A percentile compares a stretch with the other conserved stretches of the same genome.
Conservation (phyloP, 306 rosid genomes). For the Glycyrrhiza uralensis region DNA sequence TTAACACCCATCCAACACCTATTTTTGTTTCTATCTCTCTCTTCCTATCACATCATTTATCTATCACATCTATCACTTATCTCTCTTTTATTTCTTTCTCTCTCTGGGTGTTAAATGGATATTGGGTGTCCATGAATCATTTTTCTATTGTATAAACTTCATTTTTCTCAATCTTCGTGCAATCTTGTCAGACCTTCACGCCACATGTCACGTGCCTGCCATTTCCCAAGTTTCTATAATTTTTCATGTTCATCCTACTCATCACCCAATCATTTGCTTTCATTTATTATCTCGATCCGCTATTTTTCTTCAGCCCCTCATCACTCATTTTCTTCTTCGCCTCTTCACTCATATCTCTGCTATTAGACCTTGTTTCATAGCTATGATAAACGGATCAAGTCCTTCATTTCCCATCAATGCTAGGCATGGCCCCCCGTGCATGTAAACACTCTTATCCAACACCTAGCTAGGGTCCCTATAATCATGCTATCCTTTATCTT, state of each 20-base stretch:
- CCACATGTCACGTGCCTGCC: background rate
- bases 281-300: slow-evolving; percentile 10
- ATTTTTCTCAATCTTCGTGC: background rate
- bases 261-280: slow-evolving; percentile 17
- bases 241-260: background rate
- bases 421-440: background rate
- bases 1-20: no score
- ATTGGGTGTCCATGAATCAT: no score
- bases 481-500: no score
- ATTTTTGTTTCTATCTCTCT: no score
- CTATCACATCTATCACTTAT: no score
- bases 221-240: background rate
- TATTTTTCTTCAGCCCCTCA: background rate
- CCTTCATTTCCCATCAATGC: background rate
- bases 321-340: background rate
- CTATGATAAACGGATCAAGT: background rate
- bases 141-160: no score
- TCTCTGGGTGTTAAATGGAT: no score
- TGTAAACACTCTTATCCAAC: background rate
- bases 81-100: no score
- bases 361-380: background rate
- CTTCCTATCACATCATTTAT: no score
- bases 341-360: background rate
- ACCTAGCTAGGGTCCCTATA: no score
- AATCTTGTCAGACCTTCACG: background rate